Conservation (phyloP, 2,329 filamentous ascomycete genomes). For the Colletotrichum shisoi region DNA sequence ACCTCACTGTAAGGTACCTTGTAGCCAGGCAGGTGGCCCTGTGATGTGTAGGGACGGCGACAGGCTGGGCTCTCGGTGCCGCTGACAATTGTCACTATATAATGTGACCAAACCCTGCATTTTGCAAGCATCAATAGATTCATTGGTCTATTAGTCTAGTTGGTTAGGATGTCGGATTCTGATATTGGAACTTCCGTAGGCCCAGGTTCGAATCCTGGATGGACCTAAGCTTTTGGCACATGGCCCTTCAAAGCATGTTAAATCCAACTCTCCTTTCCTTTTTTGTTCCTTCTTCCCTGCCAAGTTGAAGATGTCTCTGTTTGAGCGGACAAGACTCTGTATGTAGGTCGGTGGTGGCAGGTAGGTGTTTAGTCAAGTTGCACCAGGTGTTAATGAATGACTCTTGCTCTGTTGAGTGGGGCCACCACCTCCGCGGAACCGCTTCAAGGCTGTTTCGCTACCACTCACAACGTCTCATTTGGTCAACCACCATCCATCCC, state of each 20-base stretch:
- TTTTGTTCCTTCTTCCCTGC: neutral
- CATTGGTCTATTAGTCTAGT: conserved; percentile 38
- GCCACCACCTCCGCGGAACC: neutral
- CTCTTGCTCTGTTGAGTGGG: conserved; percentile 37
- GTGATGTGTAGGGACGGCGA: neutral
- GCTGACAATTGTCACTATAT: too few species aligned
- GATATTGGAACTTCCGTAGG: conserved; percentile 32
- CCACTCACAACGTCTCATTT: conserved; percentile 30
- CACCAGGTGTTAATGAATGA: neutral
- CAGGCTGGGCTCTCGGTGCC: neutral
- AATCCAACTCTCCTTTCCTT: too few species aligned
- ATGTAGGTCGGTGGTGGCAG: too few species aligned
- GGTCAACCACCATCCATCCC: conserved; percentile 2
- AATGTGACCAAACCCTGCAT: too few species aligned
- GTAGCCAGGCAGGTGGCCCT: neutral
- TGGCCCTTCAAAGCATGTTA: fast-evolving
- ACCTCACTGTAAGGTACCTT: conserved; percentile 27
- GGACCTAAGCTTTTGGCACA: conserved; percentile 21
- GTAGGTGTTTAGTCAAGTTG: neutral
- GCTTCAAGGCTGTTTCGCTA: conserved; percentile 19
- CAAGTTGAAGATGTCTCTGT: neutral
- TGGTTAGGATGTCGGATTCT: conserved; percentile 40
- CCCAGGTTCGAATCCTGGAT: conserved; percentile 40
- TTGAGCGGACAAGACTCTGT: neutral
- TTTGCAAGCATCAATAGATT: too few species aligned